A percentile compares a stretch with the other conserved stretches of the same genome.
These are phyloP conservation scores for Tubosaeta sp. DNA, from an alignment of 768 basidiomycete genomes.

Conservation along the genomic window DNA sequence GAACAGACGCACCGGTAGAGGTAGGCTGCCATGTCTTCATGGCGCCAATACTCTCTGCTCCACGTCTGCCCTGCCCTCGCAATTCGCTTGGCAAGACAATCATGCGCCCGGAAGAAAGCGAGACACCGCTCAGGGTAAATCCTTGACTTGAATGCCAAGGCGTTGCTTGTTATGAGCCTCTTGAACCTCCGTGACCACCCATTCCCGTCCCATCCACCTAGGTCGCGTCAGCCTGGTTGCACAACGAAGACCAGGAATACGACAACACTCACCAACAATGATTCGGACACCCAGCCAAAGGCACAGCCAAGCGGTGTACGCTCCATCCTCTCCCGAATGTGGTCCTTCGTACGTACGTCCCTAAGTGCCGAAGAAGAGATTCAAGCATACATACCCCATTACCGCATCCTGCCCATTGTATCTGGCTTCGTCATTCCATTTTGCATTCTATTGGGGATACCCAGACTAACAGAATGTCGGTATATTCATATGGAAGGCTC, in stretches of 20 bases:
- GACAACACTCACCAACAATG: background rate
- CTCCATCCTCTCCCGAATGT: constrained; percentile 5
- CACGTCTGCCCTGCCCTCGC: constrained; percentile 53
- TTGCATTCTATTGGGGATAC: constrained; percentile 78
- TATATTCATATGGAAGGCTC: constrained; percentile 50
- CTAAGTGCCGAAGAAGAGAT: constrained; percentile 23
- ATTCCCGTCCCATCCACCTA: constrained; percentile 56
- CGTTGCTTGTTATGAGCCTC: constrained; percentile 56
- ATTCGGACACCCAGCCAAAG: background rate
- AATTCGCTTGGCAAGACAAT: constrained; percentile 53
- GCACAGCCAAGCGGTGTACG: background rate
- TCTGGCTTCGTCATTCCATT: constrained; percentile 71
- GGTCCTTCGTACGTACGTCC: constrained; percentile 14
- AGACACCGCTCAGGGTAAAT: constrained; percentile 74
- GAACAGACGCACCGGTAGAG: constrained; percentile 44
- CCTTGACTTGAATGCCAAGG: constrained; percentile 64
- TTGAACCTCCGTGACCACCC: constrained; percentile 74
- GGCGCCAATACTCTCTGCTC: constrained; percentile 56
- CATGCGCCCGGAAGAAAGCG: constrained; percentile 70
- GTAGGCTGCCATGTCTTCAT: constrained; percentile 57
- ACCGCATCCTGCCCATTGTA: constrained; percentile 60
- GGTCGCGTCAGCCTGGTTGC: too few relatives aligned
- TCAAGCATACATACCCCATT: constrained; percentile 46
- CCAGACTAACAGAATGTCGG: constrained; percentile 74
- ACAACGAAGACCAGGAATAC: constrained; percentile 10